These are phyloP conservation scores for Pseudogymnoascus sp. DNA, from an alignment of 2,329 filamentous ascomycete species.

Conservation along the genomic window DNA sequence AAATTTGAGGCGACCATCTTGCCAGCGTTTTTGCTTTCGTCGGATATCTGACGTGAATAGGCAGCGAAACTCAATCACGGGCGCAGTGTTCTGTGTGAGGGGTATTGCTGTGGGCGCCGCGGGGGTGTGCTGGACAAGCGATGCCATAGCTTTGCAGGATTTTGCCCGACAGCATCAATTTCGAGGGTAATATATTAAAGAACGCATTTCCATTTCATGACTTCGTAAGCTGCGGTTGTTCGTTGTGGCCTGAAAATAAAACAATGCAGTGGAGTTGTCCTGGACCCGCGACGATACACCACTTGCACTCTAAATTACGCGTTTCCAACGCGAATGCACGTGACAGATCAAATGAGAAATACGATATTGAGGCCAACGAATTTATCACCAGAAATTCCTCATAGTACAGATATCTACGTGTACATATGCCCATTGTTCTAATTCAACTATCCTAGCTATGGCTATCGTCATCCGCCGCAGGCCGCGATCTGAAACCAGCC, in stretches of 20 bases:
- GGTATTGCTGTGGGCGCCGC: neutral
- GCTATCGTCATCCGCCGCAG: neutral
- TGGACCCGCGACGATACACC: neutral
- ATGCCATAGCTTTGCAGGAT: neutral
- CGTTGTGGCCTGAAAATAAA: neutral
- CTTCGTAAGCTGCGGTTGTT: neutral
- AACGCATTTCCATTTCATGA: neutral
- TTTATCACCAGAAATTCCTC: neutral
- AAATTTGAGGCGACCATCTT: constrained; percentile 81
- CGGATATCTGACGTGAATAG: constrained; percentile 81
- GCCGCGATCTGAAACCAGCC: neutral
- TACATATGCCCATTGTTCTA: neutral
- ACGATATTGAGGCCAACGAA: neutral
- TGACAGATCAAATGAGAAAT: neutral
- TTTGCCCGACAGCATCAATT: neutral
- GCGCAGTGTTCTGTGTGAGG: constrained; percentile 48
- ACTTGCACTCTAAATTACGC: neutral
- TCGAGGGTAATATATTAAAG: neutral
- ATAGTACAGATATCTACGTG: neutral
- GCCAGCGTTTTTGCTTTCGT: constrained; percentile 87
- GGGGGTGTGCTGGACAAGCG: neutral
- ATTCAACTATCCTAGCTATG: neutral
- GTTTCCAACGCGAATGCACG: constrained; percentile 6
- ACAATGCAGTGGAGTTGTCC: neutral
- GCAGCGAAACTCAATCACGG: constrained; percentile 77